Evolutionary conservation across 1,284 basidiomycete genomes (phyloP).

Genomic region (Stygiomarasmius scandens): DNA sequence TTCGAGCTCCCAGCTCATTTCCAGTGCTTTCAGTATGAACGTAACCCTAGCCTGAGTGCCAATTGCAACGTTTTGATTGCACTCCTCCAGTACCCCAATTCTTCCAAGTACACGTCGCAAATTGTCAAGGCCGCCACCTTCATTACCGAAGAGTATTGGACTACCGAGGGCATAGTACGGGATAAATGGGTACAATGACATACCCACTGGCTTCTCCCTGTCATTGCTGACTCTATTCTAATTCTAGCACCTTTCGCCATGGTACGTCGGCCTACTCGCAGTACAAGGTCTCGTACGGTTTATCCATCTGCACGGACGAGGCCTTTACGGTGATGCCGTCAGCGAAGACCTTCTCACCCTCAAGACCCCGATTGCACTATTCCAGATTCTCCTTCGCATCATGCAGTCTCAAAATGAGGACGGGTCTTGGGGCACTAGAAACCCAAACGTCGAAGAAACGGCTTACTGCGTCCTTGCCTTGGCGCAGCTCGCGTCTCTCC

Average conservation of each 20-base stretch:
- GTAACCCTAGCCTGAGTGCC: not conserved
- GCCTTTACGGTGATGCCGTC: not conserved
- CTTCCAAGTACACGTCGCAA: not conserved
- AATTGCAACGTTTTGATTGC: constrained; percentile 1
- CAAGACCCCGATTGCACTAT: not conserved
- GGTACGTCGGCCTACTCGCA: not conserved
- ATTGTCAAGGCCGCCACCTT: not conserved
- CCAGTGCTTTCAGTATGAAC: not conserved
- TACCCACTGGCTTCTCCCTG: not conserved
- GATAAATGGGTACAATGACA: not conserved
- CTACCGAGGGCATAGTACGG: not conserved
- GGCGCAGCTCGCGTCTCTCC: not conserved
- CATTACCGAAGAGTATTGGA: not conserved
- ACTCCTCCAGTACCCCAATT: not conserved
- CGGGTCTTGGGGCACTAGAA: not conserved
- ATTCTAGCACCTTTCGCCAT: not conserved
- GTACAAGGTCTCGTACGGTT: not conserved
- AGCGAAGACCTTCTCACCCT: not conserved
- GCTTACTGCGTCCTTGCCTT: not conserved
- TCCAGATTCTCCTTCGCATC: not conserved
- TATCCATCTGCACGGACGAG: not conserved
- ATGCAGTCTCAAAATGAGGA: not conserved
- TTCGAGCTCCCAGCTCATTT: not conserved
- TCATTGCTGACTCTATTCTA: too few species aligned
- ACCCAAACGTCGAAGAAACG: not conserved